Conservation (phyloP, 2,329 filamentous ascomycete genomes). For the Colletotrichum liriopes region DNA sequence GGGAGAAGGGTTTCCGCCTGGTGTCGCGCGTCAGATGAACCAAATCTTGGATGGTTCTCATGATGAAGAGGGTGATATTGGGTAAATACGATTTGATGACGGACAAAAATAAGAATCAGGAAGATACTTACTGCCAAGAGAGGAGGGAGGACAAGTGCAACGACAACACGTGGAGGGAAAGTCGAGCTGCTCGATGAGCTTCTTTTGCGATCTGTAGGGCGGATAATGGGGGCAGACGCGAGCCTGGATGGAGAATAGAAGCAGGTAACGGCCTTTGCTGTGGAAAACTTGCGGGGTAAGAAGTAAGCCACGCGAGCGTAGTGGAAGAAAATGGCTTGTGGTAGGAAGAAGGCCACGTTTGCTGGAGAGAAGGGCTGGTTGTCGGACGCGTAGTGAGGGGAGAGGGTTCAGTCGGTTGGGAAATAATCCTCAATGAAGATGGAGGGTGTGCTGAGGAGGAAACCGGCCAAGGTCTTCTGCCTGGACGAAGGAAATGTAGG, state of each 20-base stretch:
- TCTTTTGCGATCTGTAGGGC: neutral
- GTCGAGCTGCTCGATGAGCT: neutral
- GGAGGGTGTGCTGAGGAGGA: neutral
- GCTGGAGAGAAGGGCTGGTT: neutral
- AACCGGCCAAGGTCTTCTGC: accelerated
- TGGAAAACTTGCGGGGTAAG: neutral
- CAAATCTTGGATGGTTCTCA: neutral
- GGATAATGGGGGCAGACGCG: neutral
- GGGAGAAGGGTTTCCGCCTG: neutral
- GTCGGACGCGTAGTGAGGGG: neutral
- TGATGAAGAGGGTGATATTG: neutral
- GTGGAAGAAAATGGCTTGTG: neutral
- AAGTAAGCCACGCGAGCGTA: neutral
- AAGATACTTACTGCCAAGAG: neutral
- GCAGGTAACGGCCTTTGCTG: accelerated
- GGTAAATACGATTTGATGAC: neutral
- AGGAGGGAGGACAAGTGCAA: neutral
- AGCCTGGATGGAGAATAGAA: too few species aligned
- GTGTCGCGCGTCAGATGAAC: neutral
- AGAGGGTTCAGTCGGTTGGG: too few species aligned
- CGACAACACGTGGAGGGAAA: neutral
- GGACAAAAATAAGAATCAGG: neutral
- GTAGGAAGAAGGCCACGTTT: neutral
- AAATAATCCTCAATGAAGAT: neutral
- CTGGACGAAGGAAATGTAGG: neutral